phyloP scores from a whole-genome alignment of 495 filamentous ascomycete species.

The Penicillium soppii region DNA sequence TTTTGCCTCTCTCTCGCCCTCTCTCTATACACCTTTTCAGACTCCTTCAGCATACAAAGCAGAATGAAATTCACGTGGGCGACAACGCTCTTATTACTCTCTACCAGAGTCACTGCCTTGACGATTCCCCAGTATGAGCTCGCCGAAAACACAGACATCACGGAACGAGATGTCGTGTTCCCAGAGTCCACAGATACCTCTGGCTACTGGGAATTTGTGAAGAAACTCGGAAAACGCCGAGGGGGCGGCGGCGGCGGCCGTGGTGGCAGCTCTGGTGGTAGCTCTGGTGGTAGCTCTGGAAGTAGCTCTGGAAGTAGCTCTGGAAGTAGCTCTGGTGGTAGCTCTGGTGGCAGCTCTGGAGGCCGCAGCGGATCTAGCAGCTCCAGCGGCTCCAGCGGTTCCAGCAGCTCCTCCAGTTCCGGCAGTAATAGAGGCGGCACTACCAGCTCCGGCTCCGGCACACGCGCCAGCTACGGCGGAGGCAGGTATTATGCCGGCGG shows the following conservation, averaged over 20 bases:
- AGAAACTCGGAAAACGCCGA: slow-evolving; percentile 48
- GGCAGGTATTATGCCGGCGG: slow-evolving; percentile 80
- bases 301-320: slow-evolving; percentile 25
- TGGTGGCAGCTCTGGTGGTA: slow-evolving; percentile 13
- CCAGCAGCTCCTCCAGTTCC: slow-evolving; percentile 24
- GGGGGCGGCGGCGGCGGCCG: slow-evolving; percentile 36
- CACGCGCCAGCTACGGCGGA: slow-evolving; percentile 52
- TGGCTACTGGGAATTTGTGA: slow-evolving; percentile 11
- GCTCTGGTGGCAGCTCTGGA: slow-evolving; percentile 22
- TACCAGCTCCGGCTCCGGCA: slow-evolving; percentile 65
- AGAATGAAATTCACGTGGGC: slow-evolving; percentile 34
- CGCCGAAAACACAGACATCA: background rate
- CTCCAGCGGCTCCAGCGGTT: slow-evolving; percentile 21
- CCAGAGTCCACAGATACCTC: slow-evolving; percentile 7
- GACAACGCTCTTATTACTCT: slow-evolving; percentile 28
- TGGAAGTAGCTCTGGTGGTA: slow-evolving; percentile 23
- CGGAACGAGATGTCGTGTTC: slow-evolving; percentile 15
- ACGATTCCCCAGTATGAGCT: slow-evolving; percentile 18
- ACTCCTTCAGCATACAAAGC: too few relatives aligned
- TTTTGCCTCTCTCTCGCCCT: background rate
- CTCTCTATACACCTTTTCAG: too few relatives aligned
- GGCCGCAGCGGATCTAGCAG: slow-evolving; percentile 23
- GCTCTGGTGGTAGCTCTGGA: slow-evolving; percentile 26
- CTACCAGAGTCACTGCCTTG: slow-evolving; percentile 27
- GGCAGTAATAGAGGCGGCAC: slow-evolving; percentile 58